Evolutionary conservation across 768 basidiomycete genomes (phyloP).

Genomic region (Saitozyma podzolica): DNA sequence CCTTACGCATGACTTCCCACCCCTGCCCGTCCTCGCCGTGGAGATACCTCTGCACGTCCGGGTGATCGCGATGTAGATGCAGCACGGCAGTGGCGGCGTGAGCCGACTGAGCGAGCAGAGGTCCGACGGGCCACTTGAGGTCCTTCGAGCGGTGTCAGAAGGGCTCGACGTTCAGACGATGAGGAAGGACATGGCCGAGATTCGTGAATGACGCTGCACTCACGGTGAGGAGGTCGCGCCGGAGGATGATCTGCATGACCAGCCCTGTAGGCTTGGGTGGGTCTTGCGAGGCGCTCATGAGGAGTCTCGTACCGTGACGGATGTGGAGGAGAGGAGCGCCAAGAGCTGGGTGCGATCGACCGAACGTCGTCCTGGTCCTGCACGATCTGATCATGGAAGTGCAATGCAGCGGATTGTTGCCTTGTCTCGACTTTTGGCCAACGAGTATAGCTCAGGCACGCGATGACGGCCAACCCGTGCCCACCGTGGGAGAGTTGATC

Average conservation of each 20-base stretch:
- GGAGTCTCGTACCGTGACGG: not conserved
- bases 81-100: constrained; percentile 52
- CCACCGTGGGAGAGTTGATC: too few relatives aligned
- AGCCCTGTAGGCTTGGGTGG: constrained; percentile 30
- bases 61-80: constrained; percentile 37
- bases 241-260: constrained; percentile 52
- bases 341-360: too few relatives aligned
- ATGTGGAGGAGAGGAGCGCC: too few relatives aligned
- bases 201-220: constrained; percentile 5
- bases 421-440: too few relatives aligned
- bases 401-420: too few relatives aligned
- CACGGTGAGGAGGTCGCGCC: constrained; percentile 41
- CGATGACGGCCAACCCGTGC: too few relatives aligned
- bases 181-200: not conserved
- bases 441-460: too few relatives aligned
- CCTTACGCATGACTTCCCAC: constrained; percentile 41
- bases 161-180: not conserved
- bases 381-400: too few relatives aligned
- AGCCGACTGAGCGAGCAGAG: constrained; percentile 50
- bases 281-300: not conserved
- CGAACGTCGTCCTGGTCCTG: too few relatives aligned
- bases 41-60: constrained; percentile 41
- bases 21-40: constrained; percentile 41
- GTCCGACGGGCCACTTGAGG: constrained; percentile 48
- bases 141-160: constrained; percentile 10